These are phyloP conservation scores for Ustilago nuda DNA, from an alignment of 1,284 basidiomycete species.

Conservation along the genomic window DNA sequence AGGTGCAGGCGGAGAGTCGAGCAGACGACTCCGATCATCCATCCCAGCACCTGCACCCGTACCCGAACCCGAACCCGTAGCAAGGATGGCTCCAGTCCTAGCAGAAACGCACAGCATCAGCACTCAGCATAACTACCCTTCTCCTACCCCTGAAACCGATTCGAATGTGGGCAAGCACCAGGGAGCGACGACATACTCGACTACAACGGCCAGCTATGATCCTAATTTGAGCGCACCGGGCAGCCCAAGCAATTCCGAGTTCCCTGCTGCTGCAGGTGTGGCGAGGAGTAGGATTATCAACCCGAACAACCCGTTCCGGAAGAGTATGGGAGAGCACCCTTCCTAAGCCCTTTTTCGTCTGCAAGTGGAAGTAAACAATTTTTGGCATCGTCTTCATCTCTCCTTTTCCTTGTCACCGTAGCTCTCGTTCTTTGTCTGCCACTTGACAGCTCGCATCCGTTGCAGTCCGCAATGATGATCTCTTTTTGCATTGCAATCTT, in stretches of 20 bases:
- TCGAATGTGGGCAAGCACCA: slow-evolving; percentile 16
- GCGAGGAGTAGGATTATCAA: slow-evolving; percentile 41
- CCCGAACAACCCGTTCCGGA: slow-evolving; percentile 59
- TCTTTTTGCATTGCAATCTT: not conserved
- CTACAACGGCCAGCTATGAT: slow-evolving; percentile 25
- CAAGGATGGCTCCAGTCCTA: slow-evolving; percentile 28
- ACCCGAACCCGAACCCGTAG: slow-evolving; percentile 42
- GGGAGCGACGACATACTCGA: slow-evolving; percentile 17
- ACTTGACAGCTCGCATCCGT: not conserved
- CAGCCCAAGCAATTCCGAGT: slow-evolving; percentile 30
- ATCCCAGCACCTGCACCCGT: slow-evolving; percentile 38
- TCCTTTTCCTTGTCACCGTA: slow-evolving; percentile 2
- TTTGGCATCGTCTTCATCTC: not conserved
- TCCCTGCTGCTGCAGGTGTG: slow-evolving; percentile 10
- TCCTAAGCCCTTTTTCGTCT: slow-evolving; percentile 7
- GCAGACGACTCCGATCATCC: slow-evolving; percentile 9
- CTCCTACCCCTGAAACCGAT: slow-evolving; percentile 32
- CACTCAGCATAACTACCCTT: slow-evolving; percentile 41
- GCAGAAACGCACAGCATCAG: slow-evolving; percentile 23
- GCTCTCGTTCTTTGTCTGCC: not conserved
- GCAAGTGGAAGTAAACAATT: no score
- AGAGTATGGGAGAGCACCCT: slow-evolving; percentile 40
- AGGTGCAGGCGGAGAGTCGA: not conserved
- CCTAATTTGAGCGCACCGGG: slow-evolving; percentile 15
- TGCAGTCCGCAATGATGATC: not conserved